Evolutionary conservation across 2,329 filamentous ascomycete species (phyloP).

Genomic region (Purpureocillium lavendulum): DNA sequence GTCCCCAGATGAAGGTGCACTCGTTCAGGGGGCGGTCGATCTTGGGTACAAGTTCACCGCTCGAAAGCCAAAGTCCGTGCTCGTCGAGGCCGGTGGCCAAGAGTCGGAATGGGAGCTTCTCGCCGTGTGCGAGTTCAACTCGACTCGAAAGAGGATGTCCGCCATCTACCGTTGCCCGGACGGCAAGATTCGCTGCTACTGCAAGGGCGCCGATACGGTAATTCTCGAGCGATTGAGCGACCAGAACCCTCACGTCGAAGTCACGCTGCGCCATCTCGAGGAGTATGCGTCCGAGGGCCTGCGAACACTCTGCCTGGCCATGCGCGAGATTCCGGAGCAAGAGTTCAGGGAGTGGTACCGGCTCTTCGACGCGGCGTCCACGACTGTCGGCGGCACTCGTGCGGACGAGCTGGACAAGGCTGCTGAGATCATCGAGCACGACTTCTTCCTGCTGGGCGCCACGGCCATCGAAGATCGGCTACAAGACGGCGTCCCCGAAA

Average conservation of each 20-base stretch:
- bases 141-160: slow-evolving; percentile 88
- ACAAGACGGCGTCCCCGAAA: slow-evolving; percentile 95
- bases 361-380: slow-evolving; percentile 80
- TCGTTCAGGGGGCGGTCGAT: slow-evolving; percentile 80
- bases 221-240: slow-evolving; percentile 84
- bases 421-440: slow-evolving; percentile 87
- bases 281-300: slow-evolving; percentile 96
- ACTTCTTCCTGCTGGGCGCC: slow-evolving; percentile 84
- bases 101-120: slow-evolving; percentile 81
- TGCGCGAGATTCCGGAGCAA: slow-evolving; percentile 84
- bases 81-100: slow-evolving; percentile 66
- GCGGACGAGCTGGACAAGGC: slow-evolving; percentile 96
- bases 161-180: slow-evolving; percentile 94
- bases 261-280: slow-evolving; percentile 90
- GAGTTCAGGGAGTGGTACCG: slow-evolving; percentile 84
- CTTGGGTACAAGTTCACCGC: slow-evolving; percentile 88
- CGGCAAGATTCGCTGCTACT: slow-evolving; percentile 88
- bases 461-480: slow-evolving; percentile 96
- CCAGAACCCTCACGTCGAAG: slow-evolving; percentile 78
- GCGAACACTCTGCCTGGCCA: slow-evolving; percentile 86
- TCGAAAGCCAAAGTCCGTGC: slow-evolving; percentile 80
- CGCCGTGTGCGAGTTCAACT: slow-evolving; percentile 99
- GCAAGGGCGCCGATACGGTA: slow-evolving; percentile 95
- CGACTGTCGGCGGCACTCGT: slow-evolving; percentile 85
- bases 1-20: slow-evolving; percentile 92